Conservation (phyloP, 2,329 filamentous ascomycete species). For the Talaromyces sp. region DNA sequence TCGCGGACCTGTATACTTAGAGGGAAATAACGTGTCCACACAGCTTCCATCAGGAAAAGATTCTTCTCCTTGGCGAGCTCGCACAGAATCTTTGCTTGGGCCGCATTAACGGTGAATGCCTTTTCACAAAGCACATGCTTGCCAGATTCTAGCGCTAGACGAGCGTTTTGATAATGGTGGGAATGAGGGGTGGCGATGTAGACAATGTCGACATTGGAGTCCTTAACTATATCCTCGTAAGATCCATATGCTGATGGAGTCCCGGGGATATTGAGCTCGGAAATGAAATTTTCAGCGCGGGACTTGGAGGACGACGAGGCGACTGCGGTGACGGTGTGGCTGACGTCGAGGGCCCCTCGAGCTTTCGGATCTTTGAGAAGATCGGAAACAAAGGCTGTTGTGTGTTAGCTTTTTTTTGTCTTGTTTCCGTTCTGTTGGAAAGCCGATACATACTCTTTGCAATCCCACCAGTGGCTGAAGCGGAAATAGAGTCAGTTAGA, state of each 20-base stretch:
- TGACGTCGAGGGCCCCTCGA: slow-evolving; percentile 67
- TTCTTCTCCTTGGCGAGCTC: slow-evolving; percentile 69
- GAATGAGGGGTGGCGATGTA: slow-evolving; percentile 89
- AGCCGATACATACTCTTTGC: slow-evolving; percentile 28
- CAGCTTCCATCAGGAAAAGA: slow-evolving; percentile 77
- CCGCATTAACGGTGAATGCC: slow-evolving; percentile 78
- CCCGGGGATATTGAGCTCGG: slow-evolving; percentile 63
- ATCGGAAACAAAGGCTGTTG: slow-evolving; percentile 64
- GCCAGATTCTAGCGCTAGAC: slow-evolving; percentile 75
- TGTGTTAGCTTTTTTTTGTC: not conserved
- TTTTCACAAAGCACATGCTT: slow-evolving; percentile 92
- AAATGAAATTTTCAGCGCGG: slow-evolving; percentile 68
- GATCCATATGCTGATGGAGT: slow-evolving; percentile 71
- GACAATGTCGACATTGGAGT: slow-evolving; percentile 75
- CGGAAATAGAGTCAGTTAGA: not conserved
- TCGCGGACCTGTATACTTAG: slow-evolving; percentile 66
- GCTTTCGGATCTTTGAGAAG: slow-evolving; percentile 68
- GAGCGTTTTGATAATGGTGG: slow-evolving; percentile 87
- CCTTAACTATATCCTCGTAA: slow-evolving; percentile 75
- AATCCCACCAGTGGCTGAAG: slow-evolving; percentile 42
- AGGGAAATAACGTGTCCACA: slow-evolving; percentile 88
- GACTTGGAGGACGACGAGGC: slow-evolving; percentile 65
- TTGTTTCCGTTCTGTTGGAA: not conserved
- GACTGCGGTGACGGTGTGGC: slow-evolving; percentile 73
- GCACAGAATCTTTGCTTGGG: slow-evolving; percentile 68